These are phyloP conservation scores for Carex kokanica DNA, from an alignment of 176 grass and related monocot species.

Conservation along the genomic window DNA sequence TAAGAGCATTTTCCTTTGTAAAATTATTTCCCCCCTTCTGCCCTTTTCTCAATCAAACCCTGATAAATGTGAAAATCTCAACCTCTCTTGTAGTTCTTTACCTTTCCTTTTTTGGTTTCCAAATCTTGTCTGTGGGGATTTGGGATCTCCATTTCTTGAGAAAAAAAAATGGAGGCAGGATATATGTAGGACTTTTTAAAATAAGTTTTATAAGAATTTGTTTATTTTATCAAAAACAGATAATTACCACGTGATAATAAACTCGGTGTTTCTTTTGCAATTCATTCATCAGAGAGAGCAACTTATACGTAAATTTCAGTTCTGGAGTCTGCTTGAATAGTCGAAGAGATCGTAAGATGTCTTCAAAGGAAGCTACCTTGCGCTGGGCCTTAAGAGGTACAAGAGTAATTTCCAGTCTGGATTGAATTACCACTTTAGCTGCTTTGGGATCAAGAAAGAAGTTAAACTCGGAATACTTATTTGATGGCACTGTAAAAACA, in stretches of 20 bases:
- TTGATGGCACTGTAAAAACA: constrained; percentile 58
- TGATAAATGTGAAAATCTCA: not conserved
- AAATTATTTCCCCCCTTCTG: not conserved
- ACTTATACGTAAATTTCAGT: constrained; percentile 43
- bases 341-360: constrained; percentile 35
- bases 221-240: not conserved
- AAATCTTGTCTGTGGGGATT: not conserved
- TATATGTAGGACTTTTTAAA: not conserved
- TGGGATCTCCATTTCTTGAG: not conserved
- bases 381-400: constrained; percentile 63
- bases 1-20: not conserved
- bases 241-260: constrained; percentile 61
- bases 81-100: not conserved
- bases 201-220: not conserved
- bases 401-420: constrained; percentile 48
- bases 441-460: constrained; percentile 81
- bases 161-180: not conserved
- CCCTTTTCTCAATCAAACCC: not conserved
- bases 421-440: constrained; percentile 54
- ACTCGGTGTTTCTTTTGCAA: constrained; percentile 40
- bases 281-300: constrained; percentile 50
- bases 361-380: constrained; percentile 53
- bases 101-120: not conserved
- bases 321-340: constrained; percentile 48
- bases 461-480: constrained; percentile 67